Evolutionary conservation across 139 green algal species (phyloP), one percentile per base, ranked within the genome.

Genomic region (Tetraselmis chui): DNA sequence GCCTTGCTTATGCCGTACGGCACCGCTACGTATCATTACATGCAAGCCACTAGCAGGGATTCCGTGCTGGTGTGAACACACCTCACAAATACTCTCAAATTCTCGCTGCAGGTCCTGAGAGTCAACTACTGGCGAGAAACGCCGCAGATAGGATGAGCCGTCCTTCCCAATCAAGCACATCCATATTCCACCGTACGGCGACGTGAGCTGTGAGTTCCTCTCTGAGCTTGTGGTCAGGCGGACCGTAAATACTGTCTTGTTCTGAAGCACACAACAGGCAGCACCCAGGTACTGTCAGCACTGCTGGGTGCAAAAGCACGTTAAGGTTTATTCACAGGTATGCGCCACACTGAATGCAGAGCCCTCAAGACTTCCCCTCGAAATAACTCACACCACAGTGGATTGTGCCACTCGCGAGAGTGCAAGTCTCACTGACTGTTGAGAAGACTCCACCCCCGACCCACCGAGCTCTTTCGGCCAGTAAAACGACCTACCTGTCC

Each of bases 211-310:
- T 0, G 89, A 76, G 27, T 89, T 89, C 1, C 90, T 79, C 1
- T 80, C 80, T 11, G 76, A 74, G 11, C 82, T 83, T 0, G 92
- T 96, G 31, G 80, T 87, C 1, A 96, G 77, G 24, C 92, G 87
- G 0, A 94, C 30, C 2, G 88, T 93, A 81, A 93, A 94, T 0
- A 94, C 89, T 0, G 92, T 95, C 23, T 18, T 76, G 26, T 2
- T 67, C 45, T 67, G 45, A 18, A 5, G 45, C 45, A 67, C 45
- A 18, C 45, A 67, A n/a, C n/a, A n/a, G n/a, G n/a, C n/a, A n/a
- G n/a, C n/a, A n/a, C n/a, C n/a, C n/a, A n/a, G n/a, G n/a, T n/a
- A n/a, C n/a, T n/a, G n/a, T n/a, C n/a, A n/a, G n/a, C n/a, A n/a
- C n/a, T n/a, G n/a, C n/a, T n/a, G n/a, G n/a, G n/a, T n/a, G n/a